These are phyloP conservation scores for Paraconiothyrium brasiliense DNA, from an alignment of 2,329 filamentous ascomycete species.

Conservation along the genomic window DNA sequence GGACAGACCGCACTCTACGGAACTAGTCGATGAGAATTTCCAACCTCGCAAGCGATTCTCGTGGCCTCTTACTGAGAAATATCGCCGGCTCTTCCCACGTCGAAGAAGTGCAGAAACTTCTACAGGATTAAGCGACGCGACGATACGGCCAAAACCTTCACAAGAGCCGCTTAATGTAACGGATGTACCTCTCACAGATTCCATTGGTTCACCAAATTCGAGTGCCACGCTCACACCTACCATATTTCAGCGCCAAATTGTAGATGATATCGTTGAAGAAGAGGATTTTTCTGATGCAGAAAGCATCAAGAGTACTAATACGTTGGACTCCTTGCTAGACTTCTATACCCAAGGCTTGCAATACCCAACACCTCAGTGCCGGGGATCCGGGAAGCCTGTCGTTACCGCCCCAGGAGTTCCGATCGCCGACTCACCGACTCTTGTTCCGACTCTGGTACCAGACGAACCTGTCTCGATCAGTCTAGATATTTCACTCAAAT, in stretches of 20 bases:
- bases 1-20: neutral
- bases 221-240: neutral
- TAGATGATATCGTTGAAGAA: neutral
- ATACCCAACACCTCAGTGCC: neutral
- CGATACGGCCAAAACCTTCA: neutral
- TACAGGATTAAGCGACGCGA: neutral
- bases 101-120: neutral
- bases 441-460: neutral
- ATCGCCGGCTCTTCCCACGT: constrained; percentile 10
- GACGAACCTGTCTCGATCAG: neutral
- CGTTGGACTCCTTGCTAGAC: constrained; percentile 6
- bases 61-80: constrained; percentile 10
- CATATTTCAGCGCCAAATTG: neutral
- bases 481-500: neutral
- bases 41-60: constrained; percentile 11
- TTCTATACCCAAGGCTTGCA: constrained; percentile 3
- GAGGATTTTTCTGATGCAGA: constrained; percentile 5
- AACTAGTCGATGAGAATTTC: neutral
- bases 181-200: too few relatives aligned
- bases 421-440: constrained; percentile 7
- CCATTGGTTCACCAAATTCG: neutral
- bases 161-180: neutral
- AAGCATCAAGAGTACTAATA: constrained; percentile 12
- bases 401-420: neutral
- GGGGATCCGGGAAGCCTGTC: neutral